phyloP scores from a whole-genome alignment of 208 protist genomes.

The Angomonas ambiguus region DNA sequence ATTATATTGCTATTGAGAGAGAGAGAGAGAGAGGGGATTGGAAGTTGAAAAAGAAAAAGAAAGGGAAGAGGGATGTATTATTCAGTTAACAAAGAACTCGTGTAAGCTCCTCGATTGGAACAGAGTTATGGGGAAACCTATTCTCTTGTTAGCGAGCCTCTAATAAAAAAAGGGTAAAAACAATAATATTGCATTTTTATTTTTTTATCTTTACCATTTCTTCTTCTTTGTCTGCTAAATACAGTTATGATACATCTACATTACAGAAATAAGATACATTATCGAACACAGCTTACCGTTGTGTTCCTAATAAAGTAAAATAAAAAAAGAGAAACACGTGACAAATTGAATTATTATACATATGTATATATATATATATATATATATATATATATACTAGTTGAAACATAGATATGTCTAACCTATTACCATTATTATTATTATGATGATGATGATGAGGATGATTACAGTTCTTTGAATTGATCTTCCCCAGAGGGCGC shows the following conservation, averaged over 20 bases:
- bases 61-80: no score
- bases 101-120: no score
- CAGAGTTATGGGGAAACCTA: background rate
- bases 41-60: background rate
- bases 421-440: no score
- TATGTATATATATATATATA: background rate
- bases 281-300: background rate
- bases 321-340: background rate
- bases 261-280: background rate
- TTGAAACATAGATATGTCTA: no score
- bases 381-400: background rate
- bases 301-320: slow-evolving; percentile 2
- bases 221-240: background rate
- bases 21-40: background rate
- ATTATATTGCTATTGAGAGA: no score
- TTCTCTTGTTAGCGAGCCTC: background rate
- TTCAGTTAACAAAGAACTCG: no score
- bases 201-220: background rate
- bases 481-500: background rate
- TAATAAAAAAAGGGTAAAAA: background rate
- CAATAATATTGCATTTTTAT: background rate
- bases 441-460: background rate
- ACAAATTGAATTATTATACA: background rate
- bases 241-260: background rate
- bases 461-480: slow-evolving; percentile 16